Conservation (phyloP, 1,139 yeast genomes). For the Yamadazyma atmosphaerica region DNA sequence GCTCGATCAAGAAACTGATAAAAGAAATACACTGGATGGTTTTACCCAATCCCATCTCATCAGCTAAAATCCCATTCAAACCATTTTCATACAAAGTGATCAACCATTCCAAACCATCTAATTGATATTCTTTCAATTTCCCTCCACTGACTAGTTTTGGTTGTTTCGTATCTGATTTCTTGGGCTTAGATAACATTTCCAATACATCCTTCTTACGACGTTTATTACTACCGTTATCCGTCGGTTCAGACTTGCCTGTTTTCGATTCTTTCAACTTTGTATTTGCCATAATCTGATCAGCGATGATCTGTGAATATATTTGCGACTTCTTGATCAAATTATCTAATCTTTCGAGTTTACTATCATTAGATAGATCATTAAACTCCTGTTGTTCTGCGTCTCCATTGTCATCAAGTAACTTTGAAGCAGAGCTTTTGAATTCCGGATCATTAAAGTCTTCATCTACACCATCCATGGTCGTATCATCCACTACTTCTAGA, state of each 20-base stretch:
- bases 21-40: conserved; percentile 85
- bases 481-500: not conserved
- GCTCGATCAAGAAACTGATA: conserved; percentile 72
- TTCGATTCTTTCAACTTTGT: conserved; percentile 12
- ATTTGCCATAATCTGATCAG: conserved; percentile 65
- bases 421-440: conserved; percentile 1
- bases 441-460: not conserved
- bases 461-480: conserved; percentile 1
- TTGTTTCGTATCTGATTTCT: conserved; percentile 38
- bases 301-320: conserved; percentile 77
- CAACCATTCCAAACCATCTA: conserved; percentile 91
- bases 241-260: not conserved
- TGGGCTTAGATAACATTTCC: conserved; percentile 19
- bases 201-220: conserved; percentile 13
- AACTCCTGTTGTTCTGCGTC: conserved; percentile 37
- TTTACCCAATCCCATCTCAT: conserved; percentile 96
- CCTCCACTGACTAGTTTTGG: conserved; percentile 72
- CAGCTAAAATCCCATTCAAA: conserved; percentile 90
- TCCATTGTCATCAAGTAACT: conserved; percentile 1
- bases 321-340: conserved; percentile 80
- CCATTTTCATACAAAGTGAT: conserved; percentile 89
- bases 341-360: conserved; percentile 62
- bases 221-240: conserved; percentile 3
- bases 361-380: conserved; percentile 36
- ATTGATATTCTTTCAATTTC: conserved; percentile 74